Evolutionary conservation across 306 rosid genomes (phyloP), one percentile per base, ranked within the genome.

Genomic region (Neltuma alba): DNA sequence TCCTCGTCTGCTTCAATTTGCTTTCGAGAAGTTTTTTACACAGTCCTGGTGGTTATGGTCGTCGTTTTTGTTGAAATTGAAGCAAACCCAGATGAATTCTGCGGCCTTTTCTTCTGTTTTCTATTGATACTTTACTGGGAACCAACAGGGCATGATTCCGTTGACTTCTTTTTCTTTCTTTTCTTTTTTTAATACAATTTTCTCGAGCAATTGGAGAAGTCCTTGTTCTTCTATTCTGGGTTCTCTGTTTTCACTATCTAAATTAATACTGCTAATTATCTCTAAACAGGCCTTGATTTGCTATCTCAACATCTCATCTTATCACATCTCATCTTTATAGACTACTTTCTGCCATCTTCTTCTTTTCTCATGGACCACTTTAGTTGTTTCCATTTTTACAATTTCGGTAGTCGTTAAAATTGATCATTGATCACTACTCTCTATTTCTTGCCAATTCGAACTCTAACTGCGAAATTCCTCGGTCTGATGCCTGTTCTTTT

Each of bases 321-420:
- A n/a, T n/a, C n/a, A 16, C 74, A 70, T 52, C 40, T 70, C 27
- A 76, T 73, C 60, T 80, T 71, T 69, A 70, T 37, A 40, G 60
- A 74, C 48, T 38, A 62, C 82, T 77, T 88, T 74, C 75, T 65
- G 38, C 10, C 58, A 0, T 13, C 48, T 1, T 58, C 2, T 25
- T 73, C 45, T 74, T 66, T 73, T 33, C 10, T 9, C 72, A 50
- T 31, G 83, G 89, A 61, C 68, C 48, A 66, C 48, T 21, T 72
- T 83, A 72, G 57, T 10, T 25, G 9, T 61, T 34, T 42, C 80
- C 63, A 47, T 55, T 67, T 76, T 68, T 33, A 78, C 74, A 36
- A 80, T 42, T 54, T 31, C 0, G 10, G 0, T 28, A 55, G 50
- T 55, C 48, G 28, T 75, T 72, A 11, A 45, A 44, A 55, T 27